phyloP scores from a whole-genome alignment of 73 alveolate species.

The Paramecium sonneborni region DNA sequence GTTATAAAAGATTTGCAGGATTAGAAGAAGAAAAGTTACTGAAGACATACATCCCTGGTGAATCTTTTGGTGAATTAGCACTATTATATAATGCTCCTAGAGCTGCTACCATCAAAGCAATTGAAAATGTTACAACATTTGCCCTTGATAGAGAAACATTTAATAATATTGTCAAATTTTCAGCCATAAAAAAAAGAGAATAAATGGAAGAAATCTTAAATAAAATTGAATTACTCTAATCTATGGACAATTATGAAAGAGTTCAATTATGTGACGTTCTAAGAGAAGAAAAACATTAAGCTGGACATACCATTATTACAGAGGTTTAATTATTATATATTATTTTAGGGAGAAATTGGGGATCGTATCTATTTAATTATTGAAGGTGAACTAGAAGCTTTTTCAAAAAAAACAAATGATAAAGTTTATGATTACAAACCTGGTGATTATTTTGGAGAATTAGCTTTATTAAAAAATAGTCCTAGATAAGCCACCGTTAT shows the following conservation, averaged over 20 bases:
- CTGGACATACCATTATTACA: conserved; percentile 76
- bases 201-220: conserved; percentile 84
- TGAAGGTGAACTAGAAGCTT: conserved; percentile 81
- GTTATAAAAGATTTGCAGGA: conserved; percentile 63
- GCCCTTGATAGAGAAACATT: conserved; percentile 78
- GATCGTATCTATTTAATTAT: conserved; percentile 79
- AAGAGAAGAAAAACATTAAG: conserved; percentile 69
- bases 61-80: conserved; percentile 86
- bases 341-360: conserved; percentile 76
- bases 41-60: conserved; percentile 79
- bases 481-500: conserved; percentile 93
- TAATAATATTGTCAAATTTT: conserved; percentile 82
- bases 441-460: conserved; percentile 95
- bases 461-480: conserved; percentile 90
- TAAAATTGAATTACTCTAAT: conserved; percentile 75
- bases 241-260: conserved; percentile 90
- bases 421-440: conserved; percentile 79
- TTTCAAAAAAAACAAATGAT: conserved; percentile 69
- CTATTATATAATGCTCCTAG: conserved; percentile 81
- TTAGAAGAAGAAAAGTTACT: conserved; percentile 59
- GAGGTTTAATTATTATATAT: conserved; percentile 40
- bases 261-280: conserved; percentile 87
- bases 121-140: conserved; percentile 73
- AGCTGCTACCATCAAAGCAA: conserved; percentile 83
- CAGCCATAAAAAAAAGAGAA: conserved; percentile 89